Conservation (phyloP, 257 asterid genomes). For the Coffea eugenioides region DNA sequence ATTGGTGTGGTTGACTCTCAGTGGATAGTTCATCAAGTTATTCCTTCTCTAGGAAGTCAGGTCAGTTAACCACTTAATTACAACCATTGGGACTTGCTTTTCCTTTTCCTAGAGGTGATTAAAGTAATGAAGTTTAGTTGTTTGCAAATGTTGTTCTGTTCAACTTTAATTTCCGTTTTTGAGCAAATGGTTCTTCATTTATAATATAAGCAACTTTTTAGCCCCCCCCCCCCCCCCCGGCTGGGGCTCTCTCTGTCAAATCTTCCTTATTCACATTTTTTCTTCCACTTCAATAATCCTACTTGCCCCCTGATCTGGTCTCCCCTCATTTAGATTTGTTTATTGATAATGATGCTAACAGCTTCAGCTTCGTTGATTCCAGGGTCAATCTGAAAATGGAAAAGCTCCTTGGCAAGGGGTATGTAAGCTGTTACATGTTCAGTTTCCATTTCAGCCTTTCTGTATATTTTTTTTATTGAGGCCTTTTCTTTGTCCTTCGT, state of each 20-base stretch:
- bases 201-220: background rate
- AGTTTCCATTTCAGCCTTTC: background rate
- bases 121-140: background rate
- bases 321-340: constrained; percentile 1
- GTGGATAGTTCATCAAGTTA: constrained; percentile 98
- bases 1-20: constrained; percentile 99
- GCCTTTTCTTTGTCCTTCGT: background rate
- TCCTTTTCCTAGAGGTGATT: constrained; percentile 10
- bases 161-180: background rate
- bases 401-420: constrained; percentile 97
- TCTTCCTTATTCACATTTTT: background rate
- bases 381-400: constrained; percentile 85
- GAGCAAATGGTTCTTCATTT: background rate
- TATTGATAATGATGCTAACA: constrained; percentile 4
- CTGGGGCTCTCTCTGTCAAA: background rate
- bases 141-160: background rate
- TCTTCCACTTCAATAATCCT: background rate
- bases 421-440: constrained; percentile 27
- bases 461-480: background rate
- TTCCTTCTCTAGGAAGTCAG: constrained; percentile 99
- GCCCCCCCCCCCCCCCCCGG: background rate
- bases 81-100: background rate
- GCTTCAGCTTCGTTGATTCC: constrained; percentile 20
- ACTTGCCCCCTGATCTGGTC: background rate
- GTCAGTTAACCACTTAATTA: constrained; percentile 41